Base-by-base conservation (phyloP, 495 filamentous ascomycete species). In the Polyplosphaeria fusca region DNA sequence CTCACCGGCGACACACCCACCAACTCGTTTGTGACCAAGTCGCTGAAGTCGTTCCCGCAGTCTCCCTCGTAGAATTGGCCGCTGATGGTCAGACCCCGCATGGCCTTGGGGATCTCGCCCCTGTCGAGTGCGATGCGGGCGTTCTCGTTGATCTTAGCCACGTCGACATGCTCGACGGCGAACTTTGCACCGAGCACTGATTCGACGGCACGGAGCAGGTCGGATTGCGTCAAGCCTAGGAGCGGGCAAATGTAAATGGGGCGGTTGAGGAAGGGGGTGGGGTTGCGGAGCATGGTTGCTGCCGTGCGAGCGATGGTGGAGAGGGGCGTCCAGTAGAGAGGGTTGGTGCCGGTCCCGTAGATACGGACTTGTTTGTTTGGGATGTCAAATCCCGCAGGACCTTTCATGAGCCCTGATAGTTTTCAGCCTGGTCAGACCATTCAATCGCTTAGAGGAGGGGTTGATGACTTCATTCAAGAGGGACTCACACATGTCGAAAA, bases 401-500 rank as follows among this genome's bases (percentile, higher is more conserved):
- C 62, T 32, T 61, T 58, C 57, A 53, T 65, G 24, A 61, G 58
- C 62, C 61, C 61, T 65, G n/a, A 20, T 28, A 37, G 2, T 16
- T 3, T n/a, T 60, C 12, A 60, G 37, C 19, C 7, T 35, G 22
- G 20, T 9, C 28, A n/a, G n/a, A n/a, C n/a, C n/a, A n/a, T n/a
- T n/a, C n/a, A n/a, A 1, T 28, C 23, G 9, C 18, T 19, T 4
- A 12, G 19, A 5, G 5, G 18, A 23, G 1, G 22, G 3, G 3
- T 47, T 1, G n/a, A 25, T 5, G 3, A 20, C 28, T 16, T 30
- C 14, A 27, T 13, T 30, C 16, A 25, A 37, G 26, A 14, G 35
- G 11, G 9, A 59, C 60, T 47, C 37, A 63, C 61, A 64, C 55
- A 64, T 55, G 37, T 64, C 61, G 25, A 64, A 64, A 44, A 64